These are phyloP conservation scores for Stephanodiscus triporus DNA, from an alignment of 108 stramenopile genomes.

Conservation along the genomic window DNA sequence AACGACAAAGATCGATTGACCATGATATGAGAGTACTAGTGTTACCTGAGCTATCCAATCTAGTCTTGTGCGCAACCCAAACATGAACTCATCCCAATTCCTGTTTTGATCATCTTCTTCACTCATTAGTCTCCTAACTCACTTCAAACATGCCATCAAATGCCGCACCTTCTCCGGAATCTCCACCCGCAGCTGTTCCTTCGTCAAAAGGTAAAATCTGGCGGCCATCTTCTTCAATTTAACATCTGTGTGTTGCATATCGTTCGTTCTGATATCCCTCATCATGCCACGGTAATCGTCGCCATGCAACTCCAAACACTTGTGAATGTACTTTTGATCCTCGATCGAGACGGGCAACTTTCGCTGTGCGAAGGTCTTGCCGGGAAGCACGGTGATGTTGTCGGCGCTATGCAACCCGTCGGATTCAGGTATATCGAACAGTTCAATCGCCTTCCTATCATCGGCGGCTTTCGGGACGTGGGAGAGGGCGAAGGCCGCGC, in stretches of 20 bases:
- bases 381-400: constrained; percentile 36
- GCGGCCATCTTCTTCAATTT: constrained; percentile 76
- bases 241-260: constrained; percentile 78
- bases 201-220: constrained; percentile 63
- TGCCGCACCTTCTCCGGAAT: constrained; percentile 67
- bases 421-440: constrained; percentile 86
- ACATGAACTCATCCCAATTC: background rate
- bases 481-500: constrained; percentile 19
- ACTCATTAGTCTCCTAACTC: background rate
- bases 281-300: constrained; percentile 74
- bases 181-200: constrained; percentile 65
- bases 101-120: background rate
- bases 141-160: constrained; percentile 36
- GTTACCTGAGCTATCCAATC: too few species aligned
- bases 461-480: constrained; percentile 27
- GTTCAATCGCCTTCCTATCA: constrained; percentile 57
- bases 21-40: too few species aligned
- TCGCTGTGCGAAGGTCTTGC: constrained; percentile 48
- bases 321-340: constrained; percentile 79
- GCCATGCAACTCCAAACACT: constrained; percentile 74
- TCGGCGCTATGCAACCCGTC: constrained; percentile 48
- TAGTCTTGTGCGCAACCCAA: too few species aligned
- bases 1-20: too few species aligned
- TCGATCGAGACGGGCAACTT: constrained; percentile 59
- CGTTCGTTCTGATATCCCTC: constrained; percentile 76